Conservation (phyloP, 352 stramenopile genomes). For the Phytopythium delawarense region DNA sequence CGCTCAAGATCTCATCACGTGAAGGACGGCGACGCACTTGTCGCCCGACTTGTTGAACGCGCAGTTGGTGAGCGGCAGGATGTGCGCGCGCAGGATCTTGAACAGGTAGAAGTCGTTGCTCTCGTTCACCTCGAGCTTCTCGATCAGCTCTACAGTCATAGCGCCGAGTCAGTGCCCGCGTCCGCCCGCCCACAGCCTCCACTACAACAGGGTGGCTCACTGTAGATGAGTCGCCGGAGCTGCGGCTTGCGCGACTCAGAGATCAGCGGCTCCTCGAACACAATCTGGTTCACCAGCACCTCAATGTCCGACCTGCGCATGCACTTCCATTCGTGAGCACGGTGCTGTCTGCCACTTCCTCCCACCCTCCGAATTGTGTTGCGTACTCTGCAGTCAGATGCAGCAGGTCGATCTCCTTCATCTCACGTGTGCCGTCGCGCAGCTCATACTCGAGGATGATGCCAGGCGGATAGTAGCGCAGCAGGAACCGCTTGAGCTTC, state of each 20-base stretch:
- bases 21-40: constrained; percentile 50
- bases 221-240: constrained; percentile 91
- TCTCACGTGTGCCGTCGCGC: constrained; percentile 89
- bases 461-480: constrained; percentile 94
- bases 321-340: neutral
- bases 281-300: constrained; percentile 94
- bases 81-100: constrained; percentile 95
- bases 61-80: constrained; percentile 94
- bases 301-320: constrained; percentile 86
- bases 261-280: constrained; percentile 94
- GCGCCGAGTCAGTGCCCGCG: neutral
- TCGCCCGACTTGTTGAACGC: constrained; percentile 97
- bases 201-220: constrained; percentile 22
- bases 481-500: constrained; percentile 95
- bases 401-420: constrained; percentile 95
- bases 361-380: too few relatives aligned
- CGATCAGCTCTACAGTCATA: constrained; percentile 82
- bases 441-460: constrained; percentile 97
- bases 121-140: constrained; percentile 94
- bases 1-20: too few relatives aligned
- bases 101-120: constrained; percentile 96
- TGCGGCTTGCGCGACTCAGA: constrained; percentile 92
- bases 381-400: constrained; percentile 89
- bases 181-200: neutral
- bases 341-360: too few relatives aligned